A percentile compares a stretch with the other conserved stretches of the same genome.
Conservation (phyloP, 768 basidiomycete species). For the Trametes meyenii region DNA sequence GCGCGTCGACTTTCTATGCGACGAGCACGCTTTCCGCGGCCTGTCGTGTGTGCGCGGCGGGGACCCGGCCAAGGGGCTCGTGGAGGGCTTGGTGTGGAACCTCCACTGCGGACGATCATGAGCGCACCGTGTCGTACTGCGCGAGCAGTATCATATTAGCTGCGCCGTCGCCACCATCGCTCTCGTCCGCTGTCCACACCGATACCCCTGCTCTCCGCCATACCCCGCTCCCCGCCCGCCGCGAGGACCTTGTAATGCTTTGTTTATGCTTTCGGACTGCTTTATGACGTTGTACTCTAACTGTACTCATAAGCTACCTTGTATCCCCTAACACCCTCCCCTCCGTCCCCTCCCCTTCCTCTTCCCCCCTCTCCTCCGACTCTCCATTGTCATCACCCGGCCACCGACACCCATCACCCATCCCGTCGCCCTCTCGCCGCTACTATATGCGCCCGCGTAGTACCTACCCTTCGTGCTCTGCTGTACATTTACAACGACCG, state of each 20-base stretch:
- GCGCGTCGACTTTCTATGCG: slow-evolving; percentile 56
- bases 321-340: no score
- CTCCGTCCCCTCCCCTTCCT: no score
- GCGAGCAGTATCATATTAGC: neutral
- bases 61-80: slow-evolving; percentile 20
- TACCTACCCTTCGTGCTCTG: no score
- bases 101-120: slow-evolving; percentile 24
- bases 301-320: slow-evolving; percentile 14
- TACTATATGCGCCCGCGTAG: no score
- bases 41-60: slow-evolving; percentile 24
- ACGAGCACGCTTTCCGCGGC: slow-evolving; percentile 25
- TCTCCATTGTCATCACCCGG: no score
- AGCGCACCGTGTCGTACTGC: slow-evolving; percentile 7
- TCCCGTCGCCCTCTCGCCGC: no score
- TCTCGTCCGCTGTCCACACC: neutral
- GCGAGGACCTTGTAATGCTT: slow-evolving; percentile 16
- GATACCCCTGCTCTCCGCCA: neutral
- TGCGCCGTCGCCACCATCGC: slow-evolving; percentile 6
- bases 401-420: no score
- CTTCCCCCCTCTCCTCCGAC: no score
- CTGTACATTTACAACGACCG: no score
- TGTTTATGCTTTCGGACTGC: slow-evolving; percentile 12
- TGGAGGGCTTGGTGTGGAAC: slow-evolving; percentile 22
- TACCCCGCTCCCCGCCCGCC: neutral
- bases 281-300: neutral